These are phyloP conservation scores for Prunus mume DNA, from an alignment of 306 rosid genomes.

Conservation along the genomic window DNA sequence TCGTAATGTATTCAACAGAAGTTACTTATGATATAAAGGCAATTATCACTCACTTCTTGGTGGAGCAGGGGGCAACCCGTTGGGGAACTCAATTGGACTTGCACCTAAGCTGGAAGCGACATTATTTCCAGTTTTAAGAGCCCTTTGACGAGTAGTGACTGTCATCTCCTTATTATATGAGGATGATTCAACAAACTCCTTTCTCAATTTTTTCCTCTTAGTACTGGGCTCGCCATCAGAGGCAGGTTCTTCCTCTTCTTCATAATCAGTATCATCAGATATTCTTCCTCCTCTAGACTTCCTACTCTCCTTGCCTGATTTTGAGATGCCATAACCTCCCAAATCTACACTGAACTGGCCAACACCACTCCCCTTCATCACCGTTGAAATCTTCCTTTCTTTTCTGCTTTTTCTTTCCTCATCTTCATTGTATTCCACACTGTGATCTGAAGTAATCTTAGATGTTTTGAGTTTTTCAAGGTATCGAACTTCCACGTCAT, in stretches of 20 bases:
- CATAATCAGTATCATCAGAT: slow-evolving; percentile 33
- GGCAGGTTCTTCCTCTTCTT: slow-evolving; percentile 35
- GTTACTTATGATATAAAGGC: not conserved
- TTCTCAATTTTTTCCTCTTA: slow-evolving; percentile 31
- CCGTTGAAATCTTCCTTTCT: slow-evolving; percentile 32
- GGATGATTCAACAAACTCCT: slow-evolving; percentile 30
- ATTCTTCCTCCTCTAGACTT: slow-evolving; percentile 29
- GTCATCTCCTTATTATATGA: slow-evolving; percentile 25
- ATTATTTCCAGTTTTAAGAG: slow-evolving; percentile 41
- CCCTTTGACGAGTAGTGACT: slow-evolving; percentile 33
- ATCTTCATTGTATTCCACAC: slow-evolving; percentile 27
- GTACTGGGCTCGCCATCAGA: slow-evolving; percentile 37
- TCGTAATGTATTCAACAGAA: not conserved
- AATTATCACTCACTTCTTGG: slow-evolving; percentile 31
- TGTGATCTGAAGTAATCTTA: slow-evolving; percentile 15
- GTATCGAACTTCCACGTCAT: slow-evolving; percentile 25
- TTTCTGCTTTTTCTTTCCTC: slow-evolving; percentile 36
- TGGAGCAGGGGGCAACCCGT: slow-evolving; percentile 32
- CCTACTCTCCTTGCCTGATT: slow-evolving; percentile 33
- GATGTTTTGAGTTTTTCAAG: slow-evolving; percentile 32
- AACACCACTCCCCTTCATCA: slow-evolving; percentile 21
- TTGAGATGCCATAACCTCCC: slow-evolving; percentile 23
- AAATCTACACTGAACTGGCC: slow-evolving; percentile 11
- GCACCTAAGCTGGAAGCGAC: slow-evolving; percentile 34
- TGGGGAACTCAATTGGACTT: slow-evolving; percentile 34